Evolutionary conservation across 192 early-diverging fungal species (phyloP), one percentile per base, ranked within the genome.

Genomic region (Helicostylum pulchrum): DNA sequence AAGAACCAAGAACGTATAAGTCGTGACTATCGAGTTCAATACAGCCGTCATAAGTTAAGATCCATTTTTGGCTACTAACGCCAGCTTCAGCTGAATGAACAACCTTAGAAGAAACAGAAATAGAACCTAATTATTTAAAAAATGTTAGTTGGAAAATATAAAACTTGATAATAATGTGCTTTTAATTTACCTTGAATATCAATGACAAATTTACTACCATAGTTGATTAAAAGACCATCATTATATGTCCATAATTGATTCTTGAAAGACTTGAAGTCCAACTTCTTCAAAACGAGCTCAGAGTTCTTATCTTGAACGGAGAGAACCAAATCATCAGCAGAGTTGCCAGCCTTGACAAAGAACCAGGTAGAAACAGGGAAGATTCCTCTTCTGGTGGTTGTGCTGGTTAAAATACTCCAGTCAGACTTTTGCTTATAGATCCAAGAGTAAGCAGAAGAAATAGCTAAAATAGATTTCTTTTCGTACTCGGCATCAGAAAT

Each of bases 201-300:
- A 49, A 68, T 55, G 21, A 55, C 57, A 43, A 53, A 26, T 14
- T 52, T 55, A 15, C n/a, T 47, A 21, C 60, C 60, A 45, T 71
- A 71, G 21, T 71, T 71, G 48, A 71, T 60, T 36, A 71, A 47
- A 26, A 49, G 64, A 47, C 56, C 56, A 32, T 71, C 58, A 36
- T 36, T 53, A 23, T 36, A 66, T 3, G 63, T 66, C 70, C 70
- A 72, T 31, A 72, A 34, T 39, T 65, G 70, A 7, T 53, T 43
- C 14, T 66, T 50, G 32, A 65, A 72, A 12, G 51, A 14, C 23
- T 26, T 52, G 44, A 61, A 61, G 30, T 51, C 57, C 7, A 72
- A 32, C 32, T 39, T 59, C n/a, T 51, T 31, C 10, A 72, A 45
- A 36, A 72, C 64, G 4, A 72, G 57, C 12, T 67, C 30, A 17